Percentiles rank a stretch among this genome's conserved stretches.
Conservation (phyloP, 2,329 filamentous ascomycete genomes). For the Trichoderma pleuroti region DNA sequence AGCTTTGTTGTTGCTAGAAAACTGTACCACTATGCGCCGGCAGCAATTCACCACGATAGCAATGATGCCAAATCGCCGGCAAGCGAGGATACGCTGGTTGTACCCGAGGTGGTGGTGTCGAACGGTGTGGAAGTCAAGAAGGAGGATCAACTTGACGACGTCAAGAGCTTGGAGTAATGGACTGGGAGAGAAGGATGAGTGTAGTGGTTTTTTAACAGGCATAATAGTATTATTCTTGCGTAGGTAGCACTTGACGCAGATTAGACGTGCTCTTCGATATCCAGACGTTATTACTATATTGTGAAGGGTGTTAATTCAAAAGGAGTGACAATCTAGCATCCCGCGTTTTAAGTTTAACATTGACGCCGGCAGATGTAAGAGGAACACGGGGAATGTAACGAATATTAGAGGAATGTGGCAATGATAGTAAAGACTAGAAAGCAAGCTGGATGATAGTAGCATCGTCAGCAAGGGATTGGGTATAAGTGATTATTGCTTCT, state of each 20-base stretch:
- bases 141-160: neutral
- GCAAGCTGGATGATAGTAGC: too few relatives aligned
- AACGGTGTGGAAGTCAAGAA: neutral
- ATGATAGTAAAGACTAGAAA: neutral
- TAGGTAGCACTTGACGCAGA: neutral
- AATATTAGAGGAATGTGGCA: neutral
- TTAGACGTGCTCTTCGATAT: neutral
- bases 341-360: neutral
- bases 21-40: conserved; percentile 40
- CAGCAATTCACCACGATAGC: conserved; percentile 14
- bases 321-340: neutral
- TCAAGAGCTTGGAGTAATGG: neutral
- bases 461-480: too few relatives aligned
- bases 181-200: neutral
- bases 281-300: neutral
- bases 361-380: neutral
- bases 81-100: neutral
- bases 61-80: neutral
- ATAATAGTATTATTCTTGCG: neutral
- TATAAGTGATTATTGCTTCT: neutral
- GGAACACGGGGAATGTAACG: neutral
- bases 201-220: neutral
- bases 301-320: neutral
- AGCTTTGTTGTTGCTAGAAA: conserved; percentile 52
- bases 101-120: neutral